A percentile compares a stretch with the other conserved stretches of the same genome.
Conservation (phyloP, 148 eudicot genomes). For the Chenopodium quinoa region DNA sequence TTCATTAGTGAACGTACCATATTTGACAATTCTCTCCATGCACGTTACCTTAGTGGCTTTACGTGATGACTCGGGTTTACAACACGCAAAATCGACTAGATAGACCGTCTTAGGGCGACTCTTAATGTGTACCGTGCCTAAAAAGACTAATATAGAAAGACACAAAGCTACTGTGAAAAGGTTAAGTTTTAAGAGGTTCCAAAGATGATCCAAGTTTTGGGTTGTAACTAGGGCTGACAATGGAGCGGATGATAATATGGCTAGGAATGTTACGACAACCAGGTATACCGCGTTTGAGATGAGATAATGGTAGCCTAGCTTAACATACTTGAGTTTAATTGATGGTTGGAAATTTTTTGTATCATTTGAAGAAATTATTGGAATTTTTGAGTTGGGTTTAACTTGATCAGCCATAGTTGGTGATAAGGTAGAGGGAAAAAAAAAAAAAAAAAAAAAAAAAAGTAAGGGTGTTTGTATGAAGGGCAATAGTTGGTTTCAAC, state of each 20-base stretch:
- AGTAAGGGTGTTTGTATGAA: not conserved
- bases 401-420: conserved; percentile 16
- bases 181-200: conserved; percentile 15
- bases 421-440: not conserved
- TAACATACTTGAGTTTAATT: conserved; percentile 34
- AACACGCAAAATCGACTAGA: conserved; percentile 35
- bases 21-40: conserved; percentile 29
- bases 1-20: conserved; percentile 33
- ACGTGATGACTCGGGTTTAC: conserved; percentile 28
- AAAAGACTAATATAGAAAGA: conserved; percentile 2
- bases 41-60: conserved; percentile 27
- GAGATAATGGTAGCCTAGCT: conserved; percentile 39
- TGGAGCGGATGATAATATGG: conserved; percentile 1
- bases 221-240: not conserved
- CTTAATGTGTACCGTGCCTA: conserved; percentile 25
- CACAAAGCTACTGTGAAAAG: conserved; percentile 7
- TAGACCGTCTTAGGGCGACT: conserved; percentile 28
- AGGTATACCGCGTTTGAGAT: conserved; percentile 37
- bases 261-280: conserved; percentile 16
- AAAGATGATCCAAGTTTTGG: conserved; percentile 6
- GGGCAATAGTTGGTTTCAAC: not conserved
- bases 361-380: not conserved
- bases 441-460: not conserved
- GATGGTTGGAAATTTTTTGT: conserved; percentile 7
- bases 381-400: not conserved